Conservation (phyloP, 345 rosid species). For the Acer campestre region DNA sequence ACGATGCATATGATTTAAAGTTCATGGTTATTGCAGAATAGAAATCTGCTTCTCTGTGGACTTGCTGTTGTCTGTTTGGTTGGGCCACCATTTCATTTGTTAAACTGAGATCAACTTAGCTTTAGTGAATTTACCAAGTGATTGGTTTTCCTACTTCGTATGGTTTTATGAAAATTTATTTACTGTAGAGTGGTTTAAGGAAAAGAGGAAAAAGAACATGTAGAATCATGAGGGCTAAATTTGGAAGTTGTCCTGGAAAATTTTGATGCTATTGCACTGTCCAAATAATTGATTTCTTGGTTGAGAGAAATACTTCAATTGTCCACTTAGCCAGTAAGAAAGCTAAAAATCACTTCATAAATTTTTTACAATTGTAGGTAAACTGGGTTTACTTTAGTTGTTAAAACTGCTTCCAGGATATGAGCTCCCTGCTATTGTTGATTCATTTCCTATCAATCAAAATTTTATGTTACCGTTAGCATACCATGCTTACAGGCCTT, state of each 20-base stretch:
- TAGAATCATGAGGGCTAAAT: not conserved
- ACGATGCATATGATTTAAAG: not conserved
- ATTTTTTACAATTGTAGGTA: too few relatives aligned
- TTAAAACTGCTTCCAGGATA: not conserved
- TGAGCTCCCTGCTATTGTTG: not conserved
- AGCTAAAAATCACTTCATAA: not conserved
- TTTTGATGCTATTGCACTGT: not conserved
- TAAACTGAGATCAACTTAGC: not conserved
- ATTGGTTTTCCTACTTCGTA: not conserved
- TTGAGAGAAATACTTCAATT: not conserved
- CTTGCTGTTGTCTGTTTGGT: not conserved
- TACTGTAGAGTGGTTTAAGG: not conserved
- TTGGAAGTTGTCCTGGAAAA: not conserved
- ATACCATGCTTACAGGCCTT: not conserved
- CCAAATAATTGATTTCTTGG: not conserved
- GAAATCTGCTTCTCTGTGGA: not conserved
- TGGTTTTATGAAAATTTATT: not conserved
- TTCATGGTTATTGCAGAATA: not conserved
- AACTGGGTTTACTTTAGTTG: not conserved
- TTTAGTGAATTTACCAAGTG: not conserved
- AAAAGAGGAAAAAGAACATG: not conserved
- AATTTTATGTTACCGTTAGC: not conserved
- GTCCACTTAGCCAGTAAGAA: not conserved
- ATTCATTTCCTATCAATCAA: not conserved
- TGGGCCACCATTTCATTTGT: not conserved